Conservation (phyloP, 164 flowering plant species). For the Taxillus chinensis region DNA sequence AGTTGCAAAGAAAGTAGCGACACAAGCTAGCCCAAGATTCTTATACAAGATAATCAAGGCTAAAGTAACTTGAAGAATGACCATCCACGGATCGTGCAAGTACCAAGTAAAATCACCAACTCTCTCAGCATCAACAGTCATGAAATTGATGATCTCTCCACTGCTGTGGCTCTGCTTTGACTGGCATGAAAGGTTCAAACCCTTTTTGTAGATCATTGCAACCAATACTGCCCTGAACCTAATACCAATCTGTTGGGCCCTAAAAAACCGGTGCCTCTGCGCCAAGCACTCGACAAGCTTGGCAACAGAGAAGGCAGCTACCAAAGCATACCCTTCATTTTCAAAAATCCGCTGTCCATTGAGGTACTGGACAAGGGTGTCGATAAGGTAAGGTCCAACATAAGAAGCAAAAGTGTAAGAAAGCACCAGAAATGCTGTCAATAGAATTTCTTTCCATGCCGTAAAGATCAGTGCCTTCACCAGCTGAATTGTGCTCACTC, state of each 20-base stretch:
- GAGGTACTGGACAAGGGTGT: constrained; percentile 54
- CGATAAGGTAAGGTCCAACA: constrained; percentile 76
- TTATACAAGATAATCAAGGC: constrained; percentile 55
- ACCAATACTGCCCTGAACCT: constrained; percentile 37
- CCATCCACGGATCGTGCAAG: constrained; percentile 67
- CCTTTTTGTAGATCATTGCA: constrained; percentile 46
- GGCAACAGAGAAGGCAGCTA: constrained; percentile 39
- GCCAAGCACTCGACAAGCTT: constrained; percentile 56
- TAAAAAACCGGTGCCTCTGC: constrained; percentile 54
- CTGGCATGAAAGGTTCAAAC: constrained; percentile 48
- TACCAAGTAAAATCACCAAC: constrained; percentile 49
- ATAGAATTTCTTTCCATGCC: constrained; percentile 30
- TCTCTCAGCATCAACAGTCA: constrained; percentile 71
- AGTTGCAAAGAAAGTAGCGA: constrained; percentile 48
- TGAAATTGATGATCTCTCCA: constrained; percentile 68
- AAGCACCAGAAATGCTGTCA: constrained; percentile 33
- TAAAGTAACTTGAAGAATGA: constrained; percentile 39
- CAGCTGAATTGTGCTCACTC: constrained; percentile 34
- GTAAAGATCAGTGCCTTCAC: constrained; percentile 34
- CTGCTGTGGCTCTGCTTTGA: constrained; percentile 52
- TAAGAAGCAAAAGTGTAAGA: constrained; percentile 37
- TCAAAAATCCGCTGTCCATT: constrained; percentile 28
- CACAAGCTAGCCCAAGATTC: constrained; percentile 54
- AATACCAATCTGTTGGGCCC: constrained; percentile 36
- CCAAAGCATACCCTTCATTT: constrained; percentile 47